Evolutionary conservation across 257 asterid genomes (phyloP), one percentile per base, ranked within the genome.

Genomic region (Plantago elongata): DNA sequence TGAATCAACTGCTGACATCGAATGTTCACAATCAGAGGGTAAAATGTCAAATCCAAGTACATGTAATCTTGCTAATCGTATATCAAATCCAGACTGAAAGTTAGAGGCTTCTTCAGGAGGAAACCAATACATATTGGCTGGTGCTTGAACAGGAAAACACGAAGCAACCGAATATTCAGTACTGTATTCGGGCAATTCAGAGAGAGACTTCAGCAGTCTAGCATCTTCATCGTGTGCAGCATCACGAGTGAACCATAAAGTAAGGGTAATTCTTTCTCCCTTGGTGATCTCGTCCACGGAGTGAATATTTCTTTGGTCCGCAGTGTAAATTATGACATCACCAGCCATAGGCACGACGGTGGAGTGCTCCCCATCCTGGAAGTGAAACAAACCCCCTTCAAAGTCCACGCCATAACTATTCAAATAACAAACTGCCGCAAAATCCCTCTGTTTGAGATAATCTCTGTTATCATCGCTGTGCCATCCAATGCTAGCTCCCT

Each of bases 401-500:
- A 92, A 91, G 65, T 84, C 93, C 62, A 58, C 82, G 30, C 69
- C 77, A 44, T 80, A 77, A 66, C 73, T 83, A 74, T 83, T 88
- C 77, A 92, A 75, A 74, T 92, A 92, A 73, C 97, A 92, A 58
- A 92, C 97, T 66, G 81, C 95, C 77, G 98, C 89, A 71, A 82
- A 92, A 48, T 81, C 90, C 64, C 98, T 75, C 71, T 92, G 98
- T 66, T 79, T 86, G 61, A 92, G 98, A 77, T 92, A 90, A 42
- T 79, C 82, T 72, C 95, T 80, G 68, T 92, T 92, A 64, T 92
- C 94, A 65, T 88, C 98, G 69, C 95, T 86, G 74, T 92, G 98
- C 95, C 97, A 92, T 67, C 98, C 97, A 42, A 92, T 88, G 78
- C 93, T 86, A 57, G 97, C 87, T 69, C 93, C 97, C 72, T 72